Base-by-base conservation (phyloP, 2,329 filamentous ascomycete genomes). In the Ophiostoma sp. region DNA sequence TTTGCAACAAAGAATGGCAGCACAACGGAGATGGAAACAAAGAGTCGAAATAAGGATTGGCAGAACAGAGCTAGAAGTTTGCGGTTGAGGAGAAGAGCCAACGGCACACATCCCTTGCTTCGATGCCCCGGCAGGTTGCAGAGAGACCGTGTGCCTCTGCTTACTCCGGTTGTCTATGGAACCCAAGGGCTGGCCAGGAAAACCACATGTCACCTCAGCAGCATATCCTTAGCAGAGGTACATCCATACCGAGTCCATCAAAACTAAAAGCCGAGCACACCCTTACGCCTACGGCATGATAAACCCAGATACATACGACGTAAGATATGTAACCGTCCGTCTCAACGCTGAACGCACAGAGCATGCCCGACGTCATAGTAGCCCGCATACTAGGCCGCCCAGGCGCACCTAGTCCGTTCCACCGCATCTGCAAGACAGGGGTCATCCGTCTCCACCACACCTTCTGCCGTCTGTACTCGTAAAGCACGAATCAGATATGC, bases 381-480 rank as follows among this genome's bases (percentile, higher is more conserved):
- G 55, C 27, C 27, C 55, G 27, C 27, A 14, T 66, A 52, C 65
- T 67, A 45, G 63, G 66, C 66, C 49, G 58, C 64, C 65, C 65
- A 63, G 66, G 58, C 62, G 63, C 69, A 55, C 63, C 66, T 55
- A 65, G 58, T 27, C 52, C 60, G 69, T 69, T 67, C 68, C 69
- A 71, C 68, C 47, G 66, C 70, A 66, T 42, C 62, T 65, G 68
- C 70, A 69, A 55, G 66, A 58, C 68, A 68, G 65, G 70, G 64
- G 49, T 65, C 27, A 18, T 65, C 42, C 44, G 36, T 66, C 58
- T 36, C 68, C 68, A 66, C 67, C 67, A 66, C 67, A 45, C 58
- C 5, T 49, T 14, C 11, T 5, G 11, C 42, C 42, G 14, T 45
- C 42, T 45, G 42, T n/a, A n/a, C n/a, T n/a, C n/a, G n/a, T 6